phyloP scores from a whole-genome alignment of 345 rosid species.

The Mallotus nudiflorus region DNA sequence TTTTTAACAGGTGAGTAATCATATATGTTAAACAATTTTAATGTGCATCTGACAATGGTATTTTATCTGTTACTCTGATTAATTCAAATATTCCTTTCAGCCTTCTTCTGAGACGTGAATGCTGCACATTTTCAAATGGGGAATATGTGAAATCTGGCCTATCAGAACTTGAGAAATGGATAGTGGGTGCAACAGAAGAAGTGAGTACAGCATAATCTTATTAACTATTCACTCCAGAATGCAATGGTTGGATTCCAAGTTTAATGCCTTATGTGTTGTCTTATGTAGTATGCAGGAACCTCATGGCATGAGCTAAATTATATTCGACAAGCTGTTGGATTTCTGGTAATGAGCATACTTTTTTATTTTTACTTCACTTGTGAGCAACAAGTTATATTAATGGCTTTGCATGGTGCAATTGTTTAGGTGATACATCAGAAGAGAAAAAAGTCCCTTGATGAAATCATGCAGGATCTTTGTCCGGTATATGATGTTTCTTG shows the following conservation, averaged over 20 bases:
- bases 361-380: conserved; percentile 9
- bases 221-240: conserved; percentile 3
- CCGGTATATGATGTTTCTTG: conserved; percentile 58
- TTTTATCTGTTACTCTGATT: neutral
- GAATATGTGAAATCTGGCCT: conserved; percentile 97
- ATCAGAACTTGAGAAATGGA: conserved; percentile 97
- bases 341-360: conserved; percentile 58
- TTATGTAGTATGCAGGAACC: conserved; percentile 85
- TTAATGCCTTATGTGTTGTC: conserved; percentile 29
- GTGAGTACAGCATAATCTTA: conserved; percentile 38
- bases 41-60: conserved; percentile 8
- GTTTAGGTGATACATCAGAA: conserved; percentile 95
- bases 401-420: conserved; percentile 19
- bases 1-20: conserved; percentile 80
- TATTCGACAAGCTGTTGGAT: conserved; percentile 98
- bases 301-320: conserved; percentile 97
- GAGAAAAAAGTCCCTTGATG: conserved; percentile 84
- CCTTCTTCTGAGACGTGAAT: conserved; percentile 93
- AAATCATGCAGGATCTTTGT: conserved; percentile 88
- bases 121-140: conserved; percentile 98
- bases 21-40: neutral
- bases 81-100: conserved; percentile 38
- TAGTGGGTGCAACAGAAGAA: conserved; percentile 75
- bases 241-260: conserved; percentile 9
- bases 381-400: neutral